Evolutionary conservation across 345 rosid species (phyloP).

Genomic region (Lumnitzera racemosa): DNA sequence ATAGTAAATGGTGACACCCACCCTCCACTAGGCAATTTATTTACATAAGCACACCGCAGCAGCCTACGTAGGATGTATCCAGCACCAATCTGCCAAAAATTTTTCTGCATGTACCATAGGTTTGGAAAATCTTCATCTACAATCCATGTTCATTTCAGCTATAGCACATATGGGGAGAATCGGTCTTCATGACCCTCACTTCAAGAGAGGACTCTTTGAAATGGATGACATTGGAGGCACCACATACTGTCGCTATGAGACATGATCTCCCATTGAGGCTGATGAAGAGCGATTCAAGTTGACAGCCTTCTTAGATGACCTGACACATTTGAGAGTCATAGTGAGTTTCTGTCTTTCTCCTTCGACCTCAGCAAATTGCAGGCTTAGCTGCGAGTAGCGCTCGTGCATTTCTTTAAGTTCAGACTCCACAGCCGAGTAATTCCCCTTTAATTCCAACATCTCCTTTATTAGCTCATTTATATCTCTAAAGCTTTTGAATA

Average conservation of each 20-base stretch:
- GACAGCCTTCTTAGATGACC: conserved; percentile 53
- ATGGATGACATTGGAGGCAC: neutral
- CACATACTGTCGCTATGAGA: conserved; percentile 12
- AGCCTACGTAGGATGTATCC: too few species aligned
- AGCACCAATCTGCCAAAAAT: too few species aligned
- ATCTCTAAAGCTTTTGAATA: conserved; percentile 89
- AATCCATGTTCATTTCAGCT: too few species aligned
- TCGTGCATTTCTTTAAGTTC: conserved; percentile 94
- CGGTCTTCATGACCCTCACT: too few species aligned
- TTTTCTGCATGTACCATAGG: too few species aligned
- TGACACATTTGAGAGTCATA: conserved; percentile 89
- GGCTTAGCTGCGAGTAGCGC: conserved; percentile 90
- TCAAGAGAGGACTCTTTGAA: too few species aligned
- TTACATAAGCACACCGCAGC: too few species aligned
- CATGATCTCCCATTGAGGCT: conserved; percentile 40
- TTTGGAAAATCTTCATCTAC: too few species aligned
- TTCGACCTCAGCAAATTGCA: conserved; percentile 95
- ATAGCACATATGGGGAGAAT: too few species aligned
- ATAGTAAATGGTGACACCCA: too few species aligned
- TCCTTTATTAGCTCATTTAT: conserved; percentile 81
- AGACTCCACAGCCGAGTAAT: conserved; percentile 53
- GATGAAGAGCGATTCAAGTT: conserved; percentile 39
- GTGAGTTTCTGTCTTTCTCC: conserved; percentile 96
- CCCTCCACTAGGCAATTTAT: too few species aligned
- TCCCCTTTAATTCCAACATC: conserved; percentile 71